phyloP scores from a whole-genome alignment of 139 green algal genomes.

The Tetradesmus obliquus region DNA sequence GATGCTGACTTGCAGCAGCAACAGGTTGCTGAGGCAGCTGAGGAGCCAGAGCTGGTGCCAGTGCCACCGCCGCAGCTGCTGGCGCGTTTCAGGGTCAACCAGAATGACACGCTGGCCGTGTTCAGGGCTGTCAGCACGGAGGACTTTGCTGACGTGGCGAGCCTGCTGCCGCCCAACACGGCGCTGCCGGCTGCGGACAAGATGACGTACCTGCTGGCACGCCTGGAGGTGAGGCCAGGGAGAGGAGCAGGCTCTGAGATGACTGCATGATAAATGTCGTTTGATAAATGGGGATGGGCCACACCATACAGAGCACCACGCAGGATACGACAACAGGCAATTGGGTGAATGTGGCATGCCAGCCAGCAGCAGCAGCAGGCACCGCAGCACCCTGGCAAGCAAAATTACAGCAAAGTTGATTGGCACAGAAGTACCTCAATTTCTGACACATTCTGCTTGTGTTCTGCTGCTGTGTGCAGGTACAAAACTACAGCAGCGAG shows the following conservation, averaged over 20 bases:
- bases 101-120: constrained; percentile 64
- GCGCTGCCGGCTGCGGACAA: constrained; percentile 73
- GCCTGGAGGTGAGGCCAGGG: constrained; percentile 58
- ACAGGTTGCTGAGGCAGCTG: neutral
- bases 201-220: constrained; percentile 77
- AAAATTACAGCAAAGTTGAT: no score
- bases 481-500: neutral
- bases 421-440: no score
- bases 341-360: no score
- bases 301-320: neutral
- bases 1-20: neutral
- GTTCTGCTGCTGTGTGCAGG: neutral
- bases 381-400: no score
- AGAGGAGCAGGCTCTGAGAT: neutral
- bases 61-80: constrained; percentile 63
- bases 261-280: neutral
- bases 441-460: neutral
- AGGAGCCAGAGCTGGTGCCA: no score
- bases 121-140: constrained; percentile 73
- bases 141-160: constrained; percentile 77
- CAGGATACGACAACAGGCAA: no score
- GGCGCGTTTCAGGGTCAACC: constrained; percentile 61
- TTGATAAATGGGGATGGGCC: neutral
- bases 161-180: constrained; percentile 73
- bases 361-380: no score